phyloP scores from a whole-genome alignment of 805 yeast genomes.

The Helenozyma baotianmanensis region DNA sequence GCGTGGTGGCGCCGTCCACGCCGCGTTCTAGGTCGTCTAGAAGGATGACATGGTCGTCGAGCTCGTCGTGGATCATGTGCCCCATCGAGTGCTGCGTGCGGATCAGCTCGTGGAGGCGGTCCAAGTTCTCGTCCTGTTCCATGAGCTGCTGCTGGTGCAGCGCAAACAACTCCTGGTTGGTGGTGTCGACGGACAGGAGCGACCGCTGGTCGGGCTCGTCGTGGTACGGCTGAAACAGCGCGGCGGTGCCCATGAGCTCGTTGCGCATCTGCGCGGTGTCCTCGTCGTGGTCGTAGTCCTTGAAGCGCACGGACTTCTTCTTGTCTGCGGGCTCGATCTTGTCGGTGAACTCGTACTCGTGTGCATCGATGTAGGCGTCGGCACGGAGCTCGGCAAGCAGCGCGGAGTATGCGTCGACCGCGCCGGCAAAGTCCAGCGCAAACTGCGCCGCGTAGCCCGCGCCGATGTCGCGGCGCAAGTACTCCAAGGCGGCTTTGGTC shows the following conservation, averaged over 20 bases:
- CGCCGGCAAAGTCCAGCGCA: constrained; percentile 2
- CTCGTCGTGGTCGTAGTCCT: constrained; percentile 22
- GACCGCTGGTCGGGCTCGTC: constrained; percentile 18
- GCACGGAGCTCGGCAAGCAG: constrained; percentile 14
- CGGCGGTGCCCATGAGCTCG: constrained; percentile 32
- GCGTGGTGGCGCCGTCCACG: constrained; percentile 29
- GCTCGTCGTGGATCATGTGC: constrained; percentile 30
- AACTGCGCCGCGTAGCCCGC: constrained; percentile 2
- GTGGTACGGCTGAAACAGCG: constrained; percentile 29
- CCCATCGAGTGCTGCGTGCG: constrained; percentile 39
- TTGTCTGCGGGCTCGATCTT: not conserved
- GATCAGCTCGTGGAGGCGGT: constrained; percentile 29
- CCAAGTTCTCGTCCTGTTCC: constrained; percentile 35
- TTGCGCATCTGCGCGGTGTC: constrained; percentile 19
- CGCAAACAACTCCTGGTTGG: constrained; percentile 39
- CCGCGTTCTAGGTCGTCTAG: constrained; percentile 40
- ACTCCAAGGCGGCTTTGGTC: constrained; percentile 23
- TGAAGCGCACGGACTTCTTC: constrained; percentile 35
- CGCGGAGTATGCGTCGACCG: constrained; percentile 15
- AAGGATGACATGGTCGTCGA: constrained; percentile 39
- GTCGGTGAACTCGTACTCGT: constrained; percentile 25
- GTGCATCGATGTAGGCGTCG: constrained; percentile 27
- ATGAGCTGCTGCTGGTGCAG: constrained; percentile 38
- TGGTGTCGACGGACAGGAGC: constrained; percentile 22
- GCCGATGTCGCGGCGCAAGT: constrained; percentile 26